phyloP scores from a whole-genome alignment of 495 filamentous ascomycete genomes.

The Annulohypoxylon stygium region DNA sequence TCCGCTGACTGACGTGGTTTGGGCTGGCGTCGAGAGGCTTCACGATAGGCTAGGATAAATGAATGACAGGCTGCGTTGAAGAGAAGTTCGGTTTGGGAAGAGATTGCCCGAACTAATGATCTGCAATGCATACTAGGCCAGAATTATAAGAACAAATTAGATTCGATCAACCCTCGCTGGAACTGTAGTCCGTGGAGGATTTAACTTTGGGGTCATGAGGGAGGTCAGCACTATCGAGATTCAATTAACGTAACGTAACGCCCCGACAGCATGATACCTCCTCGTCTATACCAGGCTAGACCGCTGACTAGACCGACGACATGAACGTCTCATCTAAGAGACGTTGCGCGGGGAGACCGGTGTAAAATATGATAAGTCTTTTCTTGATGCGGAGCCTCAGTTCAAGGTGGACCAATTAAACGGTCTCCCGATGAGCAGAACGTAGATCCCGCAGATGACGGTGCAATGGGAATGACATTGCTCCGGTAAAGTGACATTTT shows the following conservation, averaged over 20 bases:
- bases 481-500: slow-evolving; percentile 37
- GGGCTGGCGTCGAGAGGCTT: slow-evolving; percentile 37
- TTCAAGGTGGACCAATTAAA: slow-evolving; percentile 33
- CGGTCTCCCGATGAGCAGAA: slow-evolving; percentile 17
- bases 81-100: slow-evolving; percentile 35
- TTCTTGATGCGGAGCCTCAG: slow-evolving; percentile 48
- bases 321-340: slow-evolving; percentile 29
- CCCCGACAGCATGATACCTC: slow-evolving; percentile 8
- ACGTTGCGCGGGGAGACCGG: slow-evolving; percentile 31
- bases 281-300: slow-evolving; percentile 22
- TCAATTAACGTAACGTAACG: slow-evolving; percentile 43
- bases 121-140: slow-evolving; percentile 40
- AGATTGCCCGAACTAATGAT: slow-evolving; percentile 40
- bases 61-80: slow-evolving; percentile 30
- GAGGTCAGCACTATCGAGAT: slow-evolving; percentile 32
- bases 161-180: slow-evolving; percentile 9
- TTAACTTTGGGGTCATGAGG: slow-evolving; percentile 30
- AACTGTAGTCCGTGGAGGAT: slow-evolving; percentile 23
- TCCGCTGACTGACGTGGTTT: slow-evolving; percentile 45
- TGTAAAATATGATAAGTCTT: slow-evolving; percentile 41
- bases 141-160: slow-evolving; percentile 22
- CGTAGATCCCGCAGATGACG: slow-evolving; percentile 46
- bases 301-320: slow-evolving; percentile 6
- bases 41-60: slow-evolving; percentile 38
- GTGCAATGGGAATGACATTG: slow-evolving; percentile 33